These are phyloP conservation scores for Senna tora DNA, from an alignment of 306 rosid species.

Conservation along the genomic window DNA sequence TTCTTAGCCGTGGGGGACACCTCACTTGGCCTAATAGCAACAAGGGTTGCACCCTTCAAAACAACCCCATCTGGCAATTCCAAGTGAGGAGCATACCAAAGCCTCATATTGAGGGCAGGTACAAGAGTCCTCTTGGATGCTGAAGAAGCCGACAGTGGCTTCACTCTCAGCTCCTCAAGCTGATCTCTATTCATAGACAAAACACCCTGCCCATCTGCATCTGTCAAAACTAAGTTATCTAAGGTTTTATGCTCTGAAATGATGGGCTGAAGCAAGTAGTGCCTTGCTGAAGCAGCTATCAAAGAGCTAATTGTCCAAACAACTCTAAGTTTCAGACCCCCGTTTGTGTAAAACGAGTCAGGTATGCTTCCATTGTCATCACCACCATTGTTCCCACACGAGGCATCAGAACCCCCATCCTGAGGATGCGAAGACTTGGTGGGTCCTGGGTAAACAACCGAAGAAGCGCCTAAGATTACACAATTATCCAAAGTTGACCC, in stretches of 20 bases:
- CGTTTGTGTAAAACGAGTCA: conserved; percentile 91
- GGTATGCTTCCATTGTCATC: conserved; percentile 97
- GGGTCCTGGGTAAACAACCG: conserved; percentile 56
- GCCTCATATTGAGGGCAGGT: conserved; percentile 95
- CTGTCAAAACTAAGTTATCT: conserved; percentile 80
- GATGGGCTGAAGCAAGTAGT: conserved; percentile 89
- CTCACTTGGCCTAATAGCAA: conserved; percentile 89
- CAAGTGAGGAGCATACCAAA: conserved; percentile 92
- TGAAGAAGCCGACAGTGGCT: conserved; percentile 92
- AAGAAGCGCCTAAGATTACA: conserved; percentile 87
- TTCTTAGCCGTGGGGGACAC: conserved; percentile 57
- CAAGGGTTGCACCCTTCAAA: conserved; percentile 95
- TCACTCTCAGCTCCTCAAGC: conserved; percentile 95
- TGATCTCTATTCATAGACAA: conserved; percentile 91
- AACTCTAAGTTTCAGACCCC: conserved; percentile 86
- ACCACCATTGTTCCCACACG: conserved; percentile 36
- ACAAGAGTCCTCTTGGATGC: conserved; percentile 98
- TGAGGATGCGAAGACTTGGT: conserved; percentile 32
- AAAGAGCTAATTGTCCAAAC: conserved; percentile 97
- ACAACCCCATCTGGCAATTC: conserved; percentile 84
- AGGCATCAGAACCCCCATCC: conserved; percentile 40
- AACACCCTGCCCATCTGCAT: conserved; percentile 93
- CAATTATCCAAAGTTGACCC: conserved; percentile 94
- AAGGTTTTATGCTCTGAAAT: conserved; percentile 85
- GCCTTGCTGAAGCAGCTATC: conserved; percentile 97